These are phyloP conservation scores for Gossypium schwendimanii DNA, from an alignment of 441 rosid genomes.

Conservation along the genomic window DNA sequence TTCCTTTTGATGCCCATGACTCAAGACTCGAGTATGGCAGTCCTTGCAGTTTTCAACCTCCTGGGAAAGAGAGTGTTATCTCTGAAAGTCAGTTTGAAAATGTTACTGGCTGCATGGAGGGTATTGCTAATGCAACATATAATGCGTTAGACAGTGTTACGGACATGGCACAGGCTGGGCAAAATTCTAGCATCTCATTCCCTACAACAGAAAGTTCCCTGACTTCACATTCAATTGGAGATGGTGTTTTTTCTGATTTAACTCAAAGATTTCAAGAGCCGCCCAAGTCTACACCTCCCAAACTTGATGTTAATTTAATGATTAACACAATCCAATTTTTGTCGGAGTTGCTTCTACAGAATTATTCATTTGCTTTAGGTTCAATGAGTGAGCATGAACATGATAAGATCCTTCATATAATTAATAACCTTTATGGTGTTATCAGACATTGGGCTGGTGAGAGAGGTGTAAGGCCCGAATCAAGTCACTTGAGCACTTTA, in stretches of 20 bases:
- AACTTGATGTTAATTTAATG: conserved; percentile 28
- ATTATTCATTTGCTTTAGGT: conserved; percentile 32
- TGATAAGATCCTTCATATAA: conserved; percentile 29
- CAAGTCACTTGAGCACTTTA: conserved; percentile 10
- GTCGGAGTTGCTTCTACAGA: conserved; percentile 39
- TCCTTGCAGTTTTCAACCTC: conserved; percentile 14
- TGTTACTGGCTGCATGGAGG: conserved; percentile 13
- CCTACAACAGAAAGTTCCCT: conserved; percentile 16
- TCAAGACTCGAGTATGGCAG: conserved; percentile 4
- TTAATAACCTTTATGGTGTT: conserved; percentile 34
- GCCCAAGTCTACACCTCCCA: conserved; percentile 25
- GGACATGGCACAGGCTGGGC: not conserved
- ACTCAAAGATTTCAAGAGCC: conserved; percentile 14
- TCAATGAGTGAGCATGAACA: conserved; percentile 27
- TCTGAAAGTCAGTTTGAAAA: conserved; percentile 19
- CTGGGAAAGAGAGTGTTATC: conserved; percentile 15
- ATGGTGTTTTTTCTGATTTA: conserved; percentile 22
- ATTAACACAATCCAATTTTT: conserved; percentile 37
- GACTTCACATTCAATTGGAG: conserved; percentile 18
- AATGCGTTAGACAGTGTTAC: not conserved
- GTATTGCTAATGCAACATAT: not conserved
- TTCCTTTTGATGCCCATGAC: conserved; percentile 13
- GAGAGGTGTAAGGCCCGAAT: conserved; percentile 16
- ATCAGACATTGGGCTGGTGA: conserved; percentile 15
- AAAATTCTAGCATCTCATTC: conserved; percentile 16